Base-by-base conservation (phyloP, 1,139 yeast genomes). In the Hemisphaericaspora xylanilytica region DNA sequence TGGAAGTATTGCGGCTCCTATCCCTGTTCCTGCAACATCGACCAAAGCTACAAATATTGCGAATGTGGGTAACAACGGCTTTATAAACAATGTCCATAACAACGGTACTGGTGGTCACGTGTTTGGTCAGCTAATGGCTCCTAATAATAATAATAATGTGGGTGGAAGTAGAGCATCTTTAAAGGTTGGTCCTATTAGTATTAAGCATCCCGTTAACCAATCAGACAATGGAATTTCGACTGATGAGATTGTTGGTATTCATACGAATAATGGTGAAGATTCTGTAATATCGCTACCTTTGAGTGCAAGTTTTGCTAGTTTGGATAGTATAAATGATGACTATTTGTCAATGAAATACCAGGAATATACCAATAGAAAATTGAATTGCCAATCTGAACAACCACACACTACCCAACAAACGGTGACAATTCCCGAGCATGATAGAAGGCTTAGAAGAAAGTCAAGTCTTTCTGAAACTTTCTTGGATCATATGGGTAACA, bases 221-320 rank as follows among this genome's bases (percentile, higher is more conserved):
- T n/a, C 24, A 29, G 18, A 15, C 12, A 29, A 5, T 29, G 32
- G 16, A 18, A 10, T 17, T 18, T 29, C 32, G 5, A 11, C 15
- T 4, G 32, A 29, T 17, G 32, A 29, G 18, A 18, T 46, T 25
- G 46, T 51, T 12, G 22, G 35, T 15, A 28, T 26, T 6, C 36
- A 39, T 18, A 29, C 18, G 10, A 16, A 39, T 6, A 15, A 18
- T 24, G 36, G 25, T 17, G 11, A 35, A 5, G 59, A 69, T 1
- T 67, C 74, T 2, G 69, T 67, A 3, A 65, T 71, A 51, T 61
- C 81, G 14, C 56, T 84, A 32, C 87, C 89, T 0, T 69, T 81
- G 14, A 81, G 79, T 46, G 86, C 84, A 37, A 81, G 89, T 47
- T 83, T 82, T 67, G 92, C 90, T 1, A 83, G 90, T 0, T 64